Base-by-base conservation (phyloP, 306 rosid species). In the Cicer yamashitae region DNA sequence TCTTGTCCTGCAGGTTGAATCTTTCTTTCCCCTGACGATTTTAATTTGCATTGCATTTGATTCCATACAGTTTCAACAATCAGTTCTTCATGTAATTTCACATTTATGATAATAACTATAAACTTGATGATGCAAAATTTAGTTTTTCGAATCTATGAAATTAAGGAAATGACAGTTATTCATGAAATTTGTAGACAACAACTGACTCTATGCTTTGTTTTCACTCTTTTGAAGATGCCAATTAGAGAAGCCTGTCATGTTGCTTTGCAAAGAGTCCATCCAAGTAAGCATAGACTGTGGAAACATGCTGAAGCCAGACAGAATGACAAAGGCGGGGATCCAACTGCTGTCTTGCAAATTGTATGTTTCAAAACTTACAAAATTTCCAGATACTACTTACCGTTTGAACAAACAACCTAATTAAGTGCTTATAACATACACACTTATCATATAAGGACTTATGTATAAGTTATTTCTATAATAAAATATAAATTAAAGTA, bases 171-270 rank as follows among this genome's bases (percentile, higher is more conserved):
- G 34, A 30, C 34, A 30, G 73, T 63, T 77, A 39, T 66, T 66
- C 48, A n/a, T 30, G 30, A 59, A 77, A 22, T 52, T 65, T 54
- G 48, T 14, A 30, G 53, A 20, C 74, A 54, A 51, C 56, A 77
- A 12, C 65, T 83, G 40, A 44, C 61, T 52, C 67, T 22, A 44
- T 58, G 47, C 45, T 60, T 71, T 53, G 50, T 52, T 77, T 30
- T 40, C 34, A 75, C 63, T 81, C 57, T 70, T 37, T 11, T 70
- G 48, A 85, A 94, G 98, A 87, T 94, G 98, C 98, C 98, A 52
- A 94, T 91, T 75, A 89, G 88, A 84, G 98, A 94, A 86, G 98
- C 98, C 64, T 94, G 97, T 64, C 98, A 94, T 78, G 98, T 90
- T 81, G 98, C 98, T 58, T 53, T 89, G 61, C 98, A 94, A 81